Evolutionary conservation across 2,329 filamentous ascomycete genomes (phyloP).

Genomic region (Aureobasidium subglaciale): DNA sequence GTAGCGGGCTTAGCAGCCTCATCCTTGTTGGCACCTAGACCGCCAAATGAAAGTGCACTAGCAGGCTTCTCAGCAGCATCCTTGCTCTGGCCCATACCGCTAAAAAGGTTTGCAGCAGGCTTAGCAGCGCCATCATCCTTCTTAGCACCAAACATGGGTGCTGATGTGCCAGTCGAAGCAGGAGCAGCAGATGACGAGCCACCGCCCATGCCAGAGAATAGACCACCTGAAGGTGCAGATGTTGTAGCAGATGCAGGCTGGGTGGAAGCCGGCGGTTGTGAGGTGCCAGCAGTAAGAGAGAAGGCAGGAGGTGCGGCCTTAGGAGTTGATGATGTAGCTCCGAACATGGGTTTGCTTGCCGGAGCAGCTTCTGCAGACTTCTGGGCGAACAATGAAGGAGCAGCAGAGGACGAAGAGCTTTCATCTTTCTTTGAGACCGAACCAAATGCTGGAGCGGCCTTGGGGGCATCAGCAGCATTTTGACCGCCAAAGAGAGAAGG

Average conservation of each 20-base stretch:
- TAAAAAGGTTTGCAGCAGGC: not conserved
- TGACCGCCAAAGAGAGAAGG: not conserved
- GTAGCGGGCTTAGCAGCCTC: constrained; percentile 9
- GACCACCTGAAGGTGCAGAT: constrained; percentile 17
- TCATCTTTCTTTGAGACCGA: constrained; percentile 4
- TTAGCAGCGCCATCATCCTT: constrained; percentile 1
- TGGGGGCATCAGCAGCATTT: not conserved
- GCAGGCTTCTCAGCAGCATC: constrained; percentile 6
- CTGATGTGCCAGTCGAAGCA: constrained; percentile 15
- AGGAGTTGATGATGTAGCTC: constrained; percentile 1
- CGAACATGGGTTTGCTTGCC: constrained; percentile 5
- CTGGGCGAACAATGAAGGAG: constrained; percentile 15
- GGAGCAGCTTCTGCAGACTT: constrained; percentile 11
- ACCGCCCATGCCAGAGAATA: constrained; percentile 7
- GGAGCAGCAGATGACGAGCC: not conserved
- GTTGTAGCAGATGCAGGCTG: constrained; percentile 6
- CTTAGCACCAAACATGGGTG: constrained; percentile 26
- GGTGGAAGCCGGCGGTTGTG: constrained; percentile 3
- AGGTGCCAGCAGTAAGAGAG: not conserved
- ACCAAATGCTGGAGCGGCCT: not conserved
- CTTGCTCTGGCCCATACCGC: constrained; percentile 1
- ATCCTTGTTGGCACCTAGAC: constrained; percentile 5
- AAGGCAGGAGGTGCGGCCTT: constrained; percentile 5
- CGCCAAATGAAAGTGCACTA: not conserved
- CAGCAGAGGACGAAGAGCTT: not conserved